phyloP scores from a whole-genome alignment of 106 monocot species.

The Hemerocallis citrina region DNA sequence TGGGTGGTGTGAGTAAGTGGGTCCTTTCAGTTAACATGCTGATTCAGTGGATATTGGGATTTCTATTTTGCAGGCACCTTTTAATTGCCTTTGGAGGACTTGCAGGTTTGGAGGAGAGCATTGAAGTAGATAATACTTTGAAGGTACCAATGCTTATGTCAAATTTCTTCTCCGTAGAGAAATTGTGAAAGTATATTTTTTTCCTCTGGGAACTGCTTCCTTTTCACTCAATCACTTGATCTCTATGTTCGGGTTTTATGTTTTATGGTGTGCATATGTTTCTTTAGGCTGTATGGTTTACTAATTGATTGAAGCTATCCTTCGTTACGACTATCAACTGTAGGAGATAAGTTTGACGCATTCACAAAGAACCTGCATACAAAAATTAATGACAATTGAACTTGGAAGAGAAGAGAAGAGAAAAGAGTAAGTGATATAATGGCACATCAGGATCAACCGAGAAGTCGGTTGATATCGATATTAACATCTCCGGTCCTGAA shows the following conservation, averaged over 20 bases:
- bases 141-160: conserved; percentile 39
- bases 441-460: too few species aligned
- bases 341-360: too few species aligned
- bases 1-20: too few species aligned
- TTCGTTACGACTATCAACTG: too few species aligned
- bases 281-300: neutral
- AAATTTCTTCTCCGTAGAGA: neutral
- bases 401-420: too few species aligned
- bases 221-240: neutral
- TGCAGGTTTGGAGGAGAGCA: conserved; percentile 84
- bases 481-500: too few species aligned
- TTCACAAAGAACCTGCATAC: too few species aligned
- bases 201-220: neutral
- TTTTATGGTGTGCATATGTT: neutral
- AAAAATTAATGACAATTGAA: too few species aligned
- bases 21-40: too few species aligned
- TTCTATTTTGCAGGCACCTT: conserved; percentile 51
- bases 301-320: neutral
- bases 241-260: neutral
- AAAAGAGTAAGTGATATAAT: too few species aligned
- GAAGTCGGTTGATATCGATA: too few species aligned
- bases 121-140: conserved; percentile 75
- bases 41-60: too few species aligned
- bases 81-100: conserved; percentile 94
- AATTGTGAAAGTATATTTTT: neutral